Evolutionary conservation across 768 basidiomycete genomes (phyloP).

Genomic region (Phylloporus sp.): DNA sequence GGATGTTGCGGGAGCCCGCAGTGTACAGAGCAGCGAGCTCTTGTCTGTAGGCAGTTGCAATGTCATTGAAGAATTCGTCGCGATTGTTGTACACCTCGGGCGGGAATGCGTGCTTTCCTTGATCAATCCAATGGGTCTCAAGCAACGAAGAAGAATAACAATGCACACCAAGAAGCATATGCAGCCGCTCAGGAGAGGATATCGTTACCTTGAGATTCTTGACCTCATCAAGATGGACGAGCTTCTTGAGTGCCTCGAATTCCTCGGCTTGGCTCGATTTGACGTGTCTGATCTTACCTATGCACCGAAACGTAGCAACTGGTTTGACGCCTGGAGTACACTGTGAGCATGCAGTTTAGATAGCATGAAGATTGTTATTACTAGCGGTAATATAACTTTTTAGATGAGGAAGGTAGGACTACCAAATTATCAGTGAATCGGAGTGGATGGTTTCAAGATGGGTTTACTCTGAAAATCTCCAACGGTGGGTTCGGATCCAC

Average conservation of each 20-base stretch:
- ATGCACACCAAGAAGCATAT: slow-evolving; percentile 56
- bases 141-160: not conserved
- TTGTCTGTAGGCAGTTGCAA: slow-evolving; percentile 22
- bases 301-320: slow-evolving; percentile 21
- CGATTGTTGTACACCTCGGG: slow-evolving; percentile 17
- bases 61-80: slow-evolving; percentile 47
- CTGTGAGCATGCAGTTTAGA: no score
- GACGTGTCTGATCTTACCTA: slow-evolving; percentile 62
- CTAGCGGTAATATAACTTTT: slow-evolving; percentile 15
- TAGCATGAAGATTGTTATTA: not conserved
- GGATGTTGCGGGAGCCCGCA: slow-evolving; percentile 32
- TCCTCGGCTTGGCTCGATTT: slow-evolving; percentile 61
- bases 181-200: slow-evolving; percentile 67
- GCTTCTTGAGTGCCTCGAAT: slow-evolving; percentile 55
- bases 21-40: not conserved
- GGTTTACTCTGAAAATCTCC: no score
- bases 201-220: slow-evolving; percentile 67
- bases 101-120: slow-evolving; percentile 24
- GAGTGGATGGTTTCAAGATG: no score
- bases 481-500: no score
- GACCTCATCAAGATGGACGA: slow-evolving; percentile 61
- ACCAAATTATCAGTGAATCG: no score
- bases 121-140: not conserved
- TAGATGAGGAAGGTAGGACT: no score
- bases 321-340: slow-evolving; percentile 24